Evolutionary conservation across 192 early-diverging fungal genomes (phyloP), one percentile per base, ranked within the genome.

Genomic region (Funneliformis geosporum): DNA sequence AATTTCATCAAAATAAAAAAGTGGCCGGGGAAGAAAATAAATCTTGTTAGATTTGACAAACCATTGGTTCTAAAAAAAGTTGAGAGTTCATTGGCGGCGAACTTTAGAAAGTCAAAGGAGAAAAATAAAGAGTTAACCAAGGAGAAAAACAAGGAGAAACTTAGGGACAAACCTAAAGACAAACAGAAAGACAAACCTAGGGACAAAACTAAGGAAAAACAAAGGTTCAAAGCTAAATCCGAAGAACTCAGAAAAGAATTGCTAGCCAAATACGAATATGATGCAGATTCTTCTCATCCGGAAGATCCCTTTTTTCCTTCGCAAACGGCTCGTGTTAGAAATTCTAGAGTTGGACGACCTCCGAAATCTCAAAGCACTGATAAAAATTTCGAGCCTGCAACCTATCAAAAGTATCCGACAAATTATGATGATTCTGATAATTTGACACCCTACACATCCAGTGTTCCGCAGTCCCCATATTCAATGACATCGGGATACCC

Each of bases 1-100:
- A 81, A 81, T 16, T 83, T 86, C 25, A 50, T 80, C 8, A 93
- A 90, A 84, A 92, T 93, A 66, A 92, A 92, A 78, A 84, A 90
- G 75, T 93, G 92, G 92, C 77, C 80, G 16, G 74, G 74, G 12
- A 79, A 68, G n/a, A 83, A 84, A 60, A 73, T 82, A 18, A 82
- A 86, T 59, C 33, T 86, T n/a, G 82, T 84, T 4, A 60, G 77
- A 11, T 86, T 79, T 59, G 75, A 83, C 8, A 72, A 82, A 59
- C 73, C 81, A 0, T 55, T 82, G 8, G 74, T 80, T 9, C 60
- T 83, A 27, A 86, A 83, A 62, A 82, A 80, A 55, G 25, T 84
- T 21, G 80, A 79, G 8, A 84, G 85, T 59, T 73, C 79, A 5
- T 82, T 81, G 60, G 68, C 80, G 1, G n/a, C 76, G 14, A 73